Evolutionary conservation across 257 asterid genomes (phyloP).

Genomic region (Nicotiana paniculata): DNA sequence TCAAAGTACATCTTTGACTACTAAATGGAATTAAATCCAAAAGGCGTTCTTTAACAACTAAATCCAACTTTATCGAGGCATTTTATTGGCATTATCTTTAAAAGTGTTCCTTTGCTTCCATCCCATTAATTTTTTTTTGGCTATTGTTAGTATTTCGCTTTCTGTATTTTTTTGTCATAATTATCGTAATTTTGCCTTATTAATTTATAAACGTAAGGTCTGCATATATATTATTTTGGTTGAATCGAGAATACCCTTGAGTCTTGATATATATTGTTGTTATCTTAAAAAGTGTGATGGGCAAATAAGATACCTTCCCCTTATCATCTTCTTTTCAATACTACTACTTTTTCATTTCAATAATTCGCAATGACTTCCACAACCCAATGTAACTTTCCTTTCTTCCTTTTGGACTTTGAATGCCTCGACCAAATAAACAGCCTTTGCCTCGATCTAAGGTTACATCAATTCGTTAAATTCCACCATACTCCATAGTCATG

Average conservation of each 20-base stretch:
- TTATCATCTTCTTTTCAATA: not conserved
- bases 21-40: not conserved
- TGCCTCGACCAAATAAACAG: not conserved
- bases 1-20: not conserved
- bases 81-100: not conserved
- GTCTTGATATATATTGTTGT: too few relatives aligned
- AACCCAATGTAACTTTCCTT: not conserved
- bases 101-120: too few relatives aligned
- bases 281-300: not conserved
- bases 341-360: not conserved
- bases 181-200: too few relatives aligned
- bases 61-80: constrained; percentile 2
- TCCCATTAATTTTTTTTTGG: too few relatives aligned
- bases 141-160: not conserved
- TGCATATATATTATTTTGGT: too few relatives aligned
- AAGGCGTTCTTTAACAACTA: not conserved
- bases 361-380: not conserved
- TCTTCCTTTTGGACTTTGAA: constrained; percentile 3
- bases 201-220: too few relatives aligned
- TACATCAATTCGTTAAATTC: constrained; percentile 2
- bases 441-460: not conserved
- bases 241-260: too few relatives aligned
- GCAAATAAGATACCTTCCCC: not conserved
- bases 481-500: not conserved
- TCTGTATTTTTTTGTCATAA: too few relatives aligned